Conservation (phyloP, 352 stramenopile species). For the Globisporangium perplexum region DNA sequence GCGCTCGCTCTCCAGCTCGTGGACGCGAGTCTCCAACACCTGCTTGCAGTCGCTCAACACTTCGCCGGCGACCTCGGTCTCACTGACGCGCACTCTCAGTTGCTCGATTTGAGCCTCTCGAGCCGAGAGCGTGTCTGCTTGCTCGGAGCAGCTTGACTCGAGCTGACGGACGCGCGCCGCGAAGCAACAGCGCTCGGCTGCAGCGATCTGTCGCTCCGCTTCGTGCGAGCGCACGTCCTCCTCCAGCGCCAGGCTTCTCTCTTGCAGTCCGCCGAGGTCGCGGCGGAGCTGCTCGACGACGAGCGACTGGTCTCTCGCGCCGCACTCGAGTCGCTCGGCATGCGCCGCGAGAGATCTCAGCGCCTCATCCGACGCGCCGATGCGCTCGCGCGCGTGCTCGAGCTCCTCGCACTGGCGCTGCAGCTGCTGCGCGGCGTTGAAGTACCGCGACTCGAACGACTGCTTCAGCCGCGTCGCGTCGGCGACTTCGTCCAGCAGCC, state of each 20-base stretch:
- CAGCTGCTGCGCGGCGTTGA: conserved; percentile 31
- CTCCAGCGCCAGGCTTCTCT: conserved; percentile 1
- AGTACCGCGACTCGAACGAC: conserved; percentile 68
- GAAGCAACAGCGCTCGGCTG: not conserved
- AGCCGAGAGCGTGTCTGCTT: not conserved
- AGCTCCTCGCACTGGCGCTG: conserved; percentile 7
- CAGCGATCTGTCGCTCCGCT: not conserved
- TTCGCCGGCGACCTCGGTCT: not conserved
- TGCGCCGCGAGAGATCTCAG: not conserved
- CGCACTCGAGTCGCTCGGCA: not conserved
- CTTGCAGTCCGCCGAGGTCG: not conserved
- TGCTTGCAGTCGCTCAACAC: not conserved
- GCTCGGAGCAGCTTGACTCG: not conserved
- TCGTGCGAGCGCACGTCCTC: conserved; percentile 1
- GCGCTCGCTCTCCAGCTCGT: not conserved
- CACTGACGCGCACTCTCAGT: not conserved
- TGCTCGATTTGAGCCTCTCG: not conserved
- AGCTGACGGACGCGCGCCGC: not conserved
- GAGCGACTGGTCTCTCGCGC: not conserved
- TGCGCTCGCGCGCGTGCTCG: not conserved
- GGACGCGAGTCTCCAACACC: not conserved
- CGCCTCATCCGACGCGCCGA: not conserved
- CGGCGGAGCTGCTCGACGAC: not conserved
- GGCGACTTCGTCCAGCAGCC: conserved; percentile 48
- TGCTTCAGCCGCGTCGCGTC: conserved; percentile 57